Evolutionary conservation across 164 flowering plant species (phyloP), one percentile per base, ranked within the genome.

Genomic region (Liquidambar formosana): DNA sequence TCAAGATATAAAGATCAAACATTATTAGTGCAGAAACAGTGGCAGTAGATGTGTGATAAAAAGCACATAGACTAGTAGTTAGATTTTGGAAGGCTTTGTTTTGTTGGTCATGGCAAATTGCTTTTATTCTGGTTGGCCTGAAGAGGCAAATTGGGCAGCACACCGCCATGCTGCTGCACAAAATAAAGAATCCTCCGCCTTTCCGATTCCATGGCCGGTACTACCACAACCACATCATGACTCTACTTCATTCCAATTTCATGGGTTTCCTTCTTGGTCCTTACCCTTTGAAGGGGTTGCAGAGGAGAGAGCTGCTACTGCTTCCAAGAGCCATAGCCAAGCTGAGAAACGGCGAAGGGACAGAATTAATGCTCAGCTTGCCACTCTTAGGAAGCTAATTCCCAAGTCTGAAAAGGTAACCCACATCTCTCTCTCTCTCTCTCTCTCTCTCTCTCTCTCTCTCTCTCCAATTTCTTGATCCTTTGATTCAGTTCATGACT

Each of bases 331-430:
- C 77, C 97, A 91, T 53, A 85, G 94, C 75, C 85, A 81, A 59
- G 94, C 97, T 0, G 97, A 91, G 82, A 91, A 88, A 76, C 75
- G 97, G 14, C 89, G 97, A 8, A 67, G 97, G 46, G 92, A 89
- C 67, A 77, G 92, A 64, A 89, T 89, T 45, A 91, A 91, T 77
- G 75, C 84, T 2, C 93, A 88, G 67, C 93, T 91, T 57, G 69
- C 88, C 0, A 78, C 83, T 70, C 85, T 91, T 9, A 76, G 93
- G 74, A 85, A 81, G 61, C 81, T 89, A 0, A 75, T 88, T 71
- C 91, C 97, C 54, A 78, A 69, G 61, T 84, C 93, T 44, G 94
- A 88, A 9, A 89, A 89, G 92, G 97, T 87, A 77, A 21, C 4
- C 45, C 19, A 8, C 18, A 41, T 64, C 43, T 41, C 65, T 62